These are phyloP conservation scores for Globisporangium acanthophoron DNA, from an alignment of 352 stramenopile genomes.

Conservation along the genomic window DNA sequence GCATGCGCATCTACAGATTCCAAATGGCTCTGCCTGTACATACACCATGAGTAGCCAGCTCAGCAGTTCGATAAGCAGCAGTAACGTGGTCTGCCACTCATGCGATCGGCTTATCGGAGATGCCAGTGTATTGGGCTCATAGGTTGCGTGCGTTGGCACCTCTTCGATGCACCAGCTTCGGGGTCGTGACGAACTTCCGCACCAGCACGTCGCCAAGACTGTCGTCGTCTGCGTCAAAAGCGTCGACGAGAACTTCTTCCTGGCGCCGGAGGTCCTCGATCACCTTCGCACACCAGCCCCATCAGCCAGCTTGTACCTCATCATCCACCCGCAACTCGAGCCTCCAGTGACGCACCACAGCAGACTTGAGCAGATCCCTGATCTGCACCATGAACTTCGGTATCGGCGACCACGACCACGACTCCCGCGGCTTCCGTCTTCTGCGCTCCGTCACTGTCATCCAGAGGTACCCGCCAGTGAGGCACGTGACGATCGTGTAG, in stretches of 20 bases:
- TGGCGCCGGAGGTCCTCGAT: conserved; percentile 27
- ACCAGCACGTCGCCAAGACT: conserved; percentile 10
- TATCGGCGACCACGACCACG: conserved; percentile 29
- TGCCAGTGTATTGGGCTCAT: background rate
- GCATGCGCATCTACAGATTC: background rate
- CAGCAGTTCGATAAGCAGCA: background rate
- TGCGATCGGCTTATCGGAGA: background rate
- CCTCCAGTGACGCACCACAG: conserved; percentile 23
- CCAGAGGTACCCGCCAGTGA: conserved; percentile 29
- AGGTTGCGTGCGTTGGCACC: background rate
- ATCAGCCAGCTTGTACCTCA: background rate
- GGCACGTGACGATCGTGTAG: conserved; percentile 22
- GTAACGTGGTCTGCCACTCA: background rate
- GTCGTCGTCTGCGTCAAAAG: background rate
- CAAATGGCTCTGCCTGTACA: background rate
- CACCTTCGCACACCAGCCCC: conserved; percentile 15
- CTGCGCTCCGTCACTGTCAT: conserved; percentile 11
- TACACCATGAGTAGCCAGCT: no score
- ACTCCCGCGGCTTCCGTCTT: conserved; percentile 15
- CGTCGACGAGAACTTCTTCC: conserved; percentile 3
- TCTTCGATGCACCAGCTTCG: background rate
- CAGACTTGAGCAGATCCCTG: conserved; percentile 25
- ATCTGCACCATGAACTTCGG: conserved; percentile 21
- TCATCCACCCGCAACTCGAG: background rate
- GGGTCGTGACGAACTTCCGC: conserved; percentile 1